Conservation (phyloP, 1,139 yeast genomes). For the Taphrina flavorubra region DNA sequence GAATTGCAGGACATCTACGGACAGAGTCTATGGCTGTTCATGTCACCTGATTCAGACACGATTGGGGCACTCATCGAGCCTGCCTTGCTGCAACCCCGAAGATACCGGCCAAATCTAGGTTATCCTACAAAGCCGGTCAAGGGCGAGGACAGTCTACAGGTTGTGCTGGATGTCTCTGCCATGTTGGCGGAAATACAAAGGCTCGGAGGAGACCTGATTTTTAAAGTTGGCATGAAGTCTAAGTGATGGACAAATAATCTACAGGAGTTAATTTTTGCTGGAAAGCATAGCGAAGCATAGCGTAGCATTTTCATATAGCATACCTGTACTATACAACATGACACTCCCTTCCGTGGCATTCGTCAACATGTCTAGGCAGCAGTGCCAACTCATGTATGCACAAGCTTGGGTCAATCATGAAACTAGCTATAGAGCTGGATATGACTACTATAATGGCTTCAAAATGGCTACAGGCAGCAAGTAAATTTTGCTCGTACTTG, state of each 20-base stretch:
- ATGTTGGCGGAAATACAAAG: slow-evolving; percentile 72
- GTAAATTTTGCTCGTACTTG: too few species aligned
- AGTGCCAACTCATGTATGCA: too few species aligned
- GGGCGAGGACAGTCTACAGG: slow-evolving; percentile 46
- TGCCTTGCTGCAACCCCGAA: slow-evolving; percentile 65
- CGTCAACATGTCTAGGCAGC: too few species aligned
- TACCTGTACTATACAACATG: not conserved
- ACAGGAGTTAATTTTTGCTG: not conserved
- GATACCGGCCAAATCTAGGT: slow-evolving; percentile 79
- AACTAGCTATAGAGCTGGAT: too few species aligned
- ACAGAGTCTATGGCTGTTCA: slow-evolving; percentile 47
- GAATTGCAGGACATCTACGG: slow-evolving; percentile 57
- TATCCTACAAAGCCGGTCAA: slow-evolving; percentile 70
- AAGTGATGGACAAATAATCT: not conserved
- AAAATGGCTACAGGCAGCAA: too few species aligned
- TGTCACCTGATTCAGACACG: slow-evolving; percentile 48
- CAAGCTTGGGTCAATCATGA: too few species aligned
- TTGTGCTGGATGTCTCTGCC: slow-evolving; percentile 76
- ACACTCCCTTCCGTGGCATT: too few species aligned
- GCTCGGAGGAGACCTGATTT: slow-evolving; percentile 70
- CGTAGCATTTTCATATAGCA: not conserved
- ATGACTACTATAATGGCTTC: too few species aligned
- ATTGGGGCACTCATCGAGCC: slow-evolving; percentile 77
- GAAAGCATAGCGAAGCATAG: slow-evolving; percentile 5
- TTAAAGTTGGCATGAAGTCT: not conserved